Conservation (phyloP, 2,329 filamentous ascomycete genomes). For the Thermothelomyces thermophilus region DNA sequence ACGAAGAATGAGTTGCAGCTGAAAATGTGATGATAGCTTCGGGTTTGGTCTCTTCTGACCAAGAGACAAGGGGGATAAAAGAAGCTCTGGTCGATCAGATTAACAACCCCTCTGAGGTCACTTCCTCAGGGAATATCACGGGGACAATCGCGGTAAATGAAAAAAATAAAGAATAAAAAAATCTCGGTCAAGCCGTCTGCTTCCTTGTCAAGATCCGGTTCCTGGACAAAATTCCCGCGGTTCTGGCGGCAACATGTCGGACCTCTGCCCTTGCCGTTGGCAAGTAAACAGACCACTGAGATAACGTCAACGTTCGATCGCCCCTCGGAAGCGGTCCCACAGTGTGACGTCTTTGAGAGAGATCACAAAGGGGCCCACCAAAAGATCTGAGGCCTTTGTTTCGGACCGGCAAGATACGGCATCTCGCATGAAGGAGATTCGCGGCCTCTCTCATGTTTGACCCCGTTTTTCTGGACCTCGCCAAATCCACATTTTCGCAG, state of each 20-base stretch:
- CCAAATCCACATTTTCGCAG: neutral
- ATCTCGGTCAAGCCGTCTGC: slow-evolving; percentile 1
- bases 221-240: slow-evolving; percentile 3
- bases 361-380: neutral
- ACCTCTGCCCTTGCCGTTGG: too few relatives aligned
- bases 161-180: too few relatives aligned
- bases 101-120: slow-evolving; percentile 7
- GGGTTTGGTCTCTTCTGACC: too few relatives aligned
- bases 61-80: too few relatives aligned
- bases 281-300: neutral
- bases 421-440: slow-evolving; percentile 9
- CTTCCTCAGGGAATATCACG: slow-evolving; percentile 2
- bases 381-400: neutral
- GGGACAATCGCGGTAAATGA: slow-evolving; percentile 2
- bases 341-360: slow-evolving; percentile 14
- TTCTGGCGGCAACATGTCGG: slow-evolving; percentile 1
- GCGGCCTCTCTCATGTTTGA: neutral
- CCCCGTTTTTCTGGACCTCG: slow-evolving; percentile 7
- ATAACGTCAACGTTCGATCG: neutral
- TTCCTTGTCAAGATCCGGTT: neutral
- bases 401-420: slow-evolving; percentile 10
- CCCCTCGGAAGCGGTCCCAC: slow-evolving; percentile 7
- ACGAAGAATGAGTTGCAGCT: too few relatives aligned
- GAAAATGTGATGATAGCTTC: neutral
- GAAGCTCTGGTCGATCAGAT: neutral